Evolutionary conservation across 495 filamentous ascomycete species (phyloP).

Genomic region (Annulohypoxylon stygium): DNA sequence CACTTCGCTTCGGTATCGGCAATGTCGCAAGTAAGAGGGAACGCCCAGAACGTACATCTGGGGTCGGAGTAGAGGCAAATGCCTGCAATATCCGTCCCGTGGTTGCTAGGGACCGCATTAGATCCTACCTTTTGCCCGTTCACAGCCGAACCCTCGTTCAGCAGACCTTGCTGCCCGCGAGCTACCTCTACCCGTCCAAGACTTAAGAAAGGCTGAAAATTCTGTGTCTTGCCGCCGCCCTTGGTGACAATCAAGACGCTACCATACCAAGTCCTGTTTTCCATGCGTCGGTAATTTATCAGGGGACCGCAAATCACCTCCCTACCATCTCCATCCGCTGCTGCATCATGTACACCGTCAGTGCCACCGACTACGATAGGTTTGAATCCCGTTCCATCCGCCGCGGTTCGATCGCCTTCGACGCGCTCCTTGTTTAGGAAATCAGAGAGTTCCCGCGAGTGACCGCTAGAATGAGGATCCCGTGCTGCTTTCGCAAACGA

Average conservation of each 20-base stretch:
- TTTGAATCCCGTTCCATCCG: slow-evolving; percentile 49
- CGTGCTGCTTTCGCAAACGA: slow-evolving; percentile 60
- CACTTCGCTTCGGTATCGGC: slow-evolving; percentile 66
- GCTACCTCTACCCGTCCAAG: slow-evolving; percentile 47
- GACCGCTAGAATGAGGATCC: slow-evolving; percentile 54
- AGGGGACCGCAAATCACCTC: slow-evolving; percentile 84
- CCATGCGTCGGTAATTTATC: slow-evolving; percentile 88
- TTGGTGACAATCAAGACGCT: slow-evolving; percentile 84
- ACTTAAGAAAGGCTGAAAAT: slow-evolving; percentile 49
- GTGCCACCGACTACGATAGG: slow-evolving; percentile 58
- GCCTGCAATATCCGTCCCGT: slow-evolving; percentile 54
- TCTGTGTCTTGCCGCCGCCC: slow-evolving; percentile 66
- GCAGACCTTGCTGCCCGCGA: slow-evolving; percentile 32
- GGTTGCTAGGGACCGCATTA: slow-evolving; percentile 46
- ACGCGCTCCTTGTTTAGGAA: slow-evolving; percentile 64
- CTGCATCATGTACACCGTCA: slow-evolving; percentile 47
- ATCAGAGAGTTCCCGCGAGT: slow-evolving; percentile 61
- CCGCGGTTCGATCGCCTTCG: slow-evolving; percentile 46
- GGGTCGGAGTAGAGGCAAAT: slow-evolving; percentile 84
- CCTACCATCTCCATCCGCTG: slow-evolving; percentile 54
- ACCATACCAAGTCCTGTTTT: slow-evolving; percentile 79
- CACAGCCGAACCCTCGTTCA: slow-evolving; percentile 21
- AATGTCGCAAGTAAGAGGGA: slow-evolving; percentile 72
- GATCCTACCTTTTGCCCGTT: slow-evolving; percentile 29
- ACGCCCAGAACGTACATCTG: slow-evolving; percentile 84